These are phyloP conservation scores for Scedosporium boydii DNA, from an alignment of 2,329 filamentous ascomycete genomes.

Conservation along the genomic window DNA sequence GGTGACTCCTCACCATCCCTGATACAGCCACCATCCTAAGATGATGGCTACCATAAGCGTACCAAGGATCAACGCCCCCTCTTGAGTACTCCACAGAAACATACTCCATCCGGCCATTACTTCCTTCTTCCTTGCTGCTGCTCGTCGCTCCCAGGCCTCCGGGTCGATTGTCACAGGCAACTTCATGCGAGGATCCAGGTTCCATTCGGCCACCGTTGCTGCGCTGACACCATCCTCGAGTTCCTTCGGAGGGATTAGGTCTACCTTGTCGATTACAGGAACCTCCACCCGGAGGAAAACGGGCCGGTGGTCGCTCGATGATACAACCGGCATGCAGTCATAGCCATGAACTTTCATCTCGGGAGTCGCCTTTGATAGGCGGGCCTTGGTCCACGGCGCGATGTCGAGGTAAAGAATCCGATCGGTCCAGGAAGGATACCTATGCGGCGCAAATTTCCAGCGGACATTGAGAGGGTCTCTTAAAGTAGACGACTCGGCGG, in stretches of 20 bases:
- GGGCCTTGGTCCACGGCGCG: slow-evolving; percentile 37
- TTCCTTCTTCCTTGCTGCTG: slow-evolving; percentile 34
- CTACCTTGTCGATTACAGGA: slow-evolving; percentile 41
- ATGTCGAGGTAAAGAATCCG: slow-evolving; percentile 69
- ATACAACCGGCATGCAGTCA: slow-evolving; percentile 64
- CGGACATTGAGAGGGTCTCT: slow-evolving; percentile 22
- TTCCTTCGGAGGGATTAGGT: slow-evolving; percentile 25
- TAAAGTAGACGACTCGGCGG: slow-evolving; percentile 16
- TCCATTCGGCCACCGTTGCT: slow-evolving; percentile 17
- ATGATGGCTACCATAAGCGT: background rate
- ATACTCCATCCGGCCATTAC: slow-evolving; percentile 43
- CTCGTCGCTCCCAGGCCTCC: slow-evolving; percentile 43
- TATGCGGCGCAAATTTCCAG: slow-evolving; percentile 70
- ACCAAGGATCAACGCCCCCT: slow-evolving; percentile 35
- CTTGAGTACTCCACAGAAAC: slow-evolving; percentile 43
- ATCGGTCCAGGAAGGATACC: slow-evolving; percentile 92
- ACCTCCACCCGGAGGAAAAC: slow-evolving; percentile 65
- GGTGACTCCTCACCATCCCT: background rate
- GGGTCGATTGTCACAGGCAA: slow-evolving; percentile 44
- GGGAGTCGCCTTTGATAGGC: slow-evolving; percentile 10
- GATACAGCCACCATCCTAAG: slow-evolving; percentile 2
- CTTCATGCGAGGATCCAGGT: slow-evolving; percentile 30
- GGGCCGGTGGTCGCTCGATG: slow-evolving; percentile 80
- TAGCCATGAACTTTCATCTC: slow-evolving; percentile 54
- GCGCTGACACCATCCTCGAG: slow-evolving; percentile 5